Conservation (phyloP, 2,329 filamentous ascomycete genomes). For the Chrysosporium keratinophilum region DNA sequence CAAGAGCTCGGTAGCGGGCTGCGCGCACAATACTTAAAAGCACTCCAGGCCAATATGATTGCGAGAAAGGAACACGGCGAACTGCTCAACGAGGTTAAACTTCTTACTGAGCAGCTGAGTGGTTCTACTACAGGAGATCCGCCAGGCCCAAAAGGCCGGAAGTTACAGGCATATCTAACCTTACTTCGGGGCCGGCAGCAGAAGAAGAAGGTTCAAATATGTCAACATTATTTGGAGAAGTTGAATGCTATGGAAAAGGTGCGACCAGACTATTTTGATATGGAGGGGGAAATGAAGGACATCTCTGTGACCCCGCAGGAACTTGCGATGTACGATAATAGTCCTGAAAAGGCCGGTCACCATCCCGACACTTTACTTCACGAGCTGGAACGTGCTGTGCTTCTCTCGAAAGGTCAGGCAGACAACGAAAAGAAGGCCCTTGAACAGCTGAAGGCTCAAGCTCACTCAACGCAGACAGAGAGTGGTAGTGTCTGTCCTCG, state of each 20-base stretch:
- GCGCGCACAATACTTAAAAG: slow-evolving; percentile 38
- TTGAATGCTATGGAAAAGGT: slow-evolving; percentile 25
- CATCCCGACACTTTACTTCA: slow-evolving; percentile 28
- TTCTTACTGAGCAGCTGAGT: slow-evolving; percentile 22
- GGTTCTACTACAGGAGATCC: slow-evolving; percentile 15
- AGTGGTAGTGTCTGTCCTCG: not conserved
- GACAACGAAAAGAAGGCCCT: slow-evolving; percentile 30
- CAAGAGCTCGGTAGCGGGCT: slow-evolving; percentile 32
- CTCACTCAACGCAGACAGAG: not conserved
- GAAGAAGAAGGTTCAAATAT: slow-evolving; percentile 38
- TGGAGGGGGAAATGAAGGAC: slow-evolving; percentile 14
- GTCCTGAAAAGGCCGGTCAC: slow-evolving; percentile 8
- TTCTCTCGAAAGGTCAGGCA: slow-evolving; percentile 29
- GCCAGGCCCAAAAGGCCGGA: slow-evolving; percentile 19
- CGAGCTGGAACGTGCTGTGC: slow-evolving; percentile 31
- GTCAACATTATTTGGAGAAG: slow-evolving; percentile 38
- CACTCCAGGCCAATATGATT: slow-evolving; percentile 34
- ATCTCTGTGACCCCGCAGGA: slow-evolving; percentile 12
- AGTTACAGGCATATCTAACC: slow-evolving; percentile 33
- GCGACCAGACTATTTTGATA: slow-evolving; percentile 19
- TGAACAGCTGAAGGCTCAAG: slow-evolving; percentile 18
- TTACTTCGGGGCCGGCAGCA: slow-evolving; percentile 39
- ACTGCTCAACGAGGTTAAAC: slow-evolving; percentile 25
- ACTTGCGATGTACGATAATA: not conserved
- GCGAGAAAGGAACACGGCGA: slow-evolving; percentile 33